A percentile compares a stretch with the other conserved stretches of the same genome.
phyloP scores from a whole-genome alignment of 2,329 filamentous ascomycete species.

The Claviceps sp. region DNA sequence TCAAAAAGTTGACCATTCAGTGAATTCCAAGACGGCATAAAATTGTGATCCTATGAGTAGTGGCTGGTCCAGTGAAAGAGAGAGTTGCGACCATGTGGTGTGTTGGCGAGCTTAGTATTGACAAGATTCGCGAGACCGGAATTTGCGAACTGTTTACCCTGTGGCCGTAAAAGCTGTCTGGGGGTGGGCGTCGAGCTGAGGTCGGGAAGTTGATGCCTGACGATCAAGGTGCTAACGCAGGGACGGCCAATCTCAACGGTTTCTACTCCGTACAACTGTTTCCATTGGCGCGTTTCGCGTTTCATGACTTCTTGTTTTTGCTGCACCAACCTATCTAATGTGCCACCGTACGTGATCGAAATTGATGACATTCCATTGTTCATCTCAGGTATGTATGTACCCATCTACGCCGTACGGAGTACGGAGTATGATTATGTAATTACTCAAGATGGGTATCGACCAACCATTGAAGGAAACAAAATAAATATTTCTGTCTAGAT shows the following conservation, averaged over 20 bases:
- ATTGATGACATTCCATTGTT: not conserved
- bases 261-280: not conserved
- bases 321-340: too few relatives aligned
- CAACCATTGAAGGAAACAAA: too few relatives aligned
- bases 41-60: constrained; percentile 16
- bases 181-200: constrained; percentile 2
- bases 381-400: not conserved
- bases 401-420: too few relatives aligned
- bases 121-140: constrained; percentile 6
- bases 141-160: constrained; percentile 4
- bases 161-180: constrained; percentile 10
- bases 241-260: not conserved
- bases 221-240: constrained; percentile 6
- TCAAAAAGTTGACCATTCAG: not conserved
- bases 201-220: constrained; percentile 8
- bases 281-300: not conserved
- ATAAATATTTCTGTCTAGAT: too few relatives aligned
- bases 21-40: constrained; percentile 10
- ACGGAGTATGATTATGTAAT: too few relatives aligned
- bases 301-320: too few relatives aligned
- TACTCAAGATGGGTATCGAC: too few relatives aligned
- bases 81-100: constrained; percentile 21
- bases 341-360: not conserved
- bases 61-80: constrained; percentile 18
- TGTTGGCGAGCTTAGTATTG: constrained; percentile 18